A percentile compares a stretch with the other conserved stretches of the same genome.
These are phyloP conservation scores for Rubia peregrina DNA, from an alignment of 305 asterid genomes.

Conservation along the genomic window DNA sequence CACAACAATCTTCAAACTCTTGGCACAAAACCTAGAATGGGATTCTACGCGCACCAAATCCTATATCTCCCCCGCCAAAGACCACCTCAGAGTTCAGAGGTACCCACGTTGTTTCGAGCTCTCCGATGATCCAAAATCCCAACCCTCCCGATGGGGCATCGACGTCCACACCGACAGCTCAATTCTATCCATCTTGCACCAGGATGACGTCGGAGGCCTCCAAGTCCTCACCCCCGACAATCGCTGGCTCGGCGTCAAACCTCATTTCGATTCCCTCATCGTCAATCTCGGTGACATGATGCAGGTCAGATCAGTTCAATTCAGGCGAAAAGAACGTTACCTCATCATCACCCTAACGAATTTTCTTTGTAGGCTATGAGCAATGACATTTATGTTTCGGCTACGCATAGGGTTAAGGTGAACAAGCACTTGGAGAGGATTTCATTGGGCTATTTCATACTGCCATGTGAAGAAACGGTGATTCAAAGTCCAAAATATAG, in stretches of 20 bases:
- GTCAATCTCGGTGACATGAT: conserved; percentile 81
- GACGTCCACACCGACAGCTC: conserved; percentile 81
- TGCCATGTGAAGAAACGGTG: conserved; percentile 53
- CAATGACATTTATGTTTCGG: conserved; percentile 48
- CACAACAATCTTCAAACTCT: conserved; percentile 33
- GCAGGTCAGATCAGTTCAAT: conserved; percentile 37
- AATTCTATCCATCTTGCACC: conserved; percentile 56
- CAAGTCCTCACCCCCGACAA: conserved; percentile 39
- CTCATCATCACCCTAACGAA: too few species aligned
- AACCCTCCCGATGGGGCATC: conserved; percentile 43
- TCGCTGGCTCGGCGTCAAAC: conserved; percentile 57
- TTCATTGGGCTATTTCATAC: conserved; percentile 70
- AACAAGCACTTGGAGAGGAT: conserved; percentile 48
- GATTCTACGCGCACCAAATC: conserved; percentile 28
- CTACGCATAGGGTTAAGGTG: conserved; percentile 65
- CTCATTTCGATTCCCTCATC: conserved; percentile 45
- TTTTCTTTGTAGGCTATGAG: conserved; percentile 52
- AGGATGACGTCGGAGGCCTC: conserved; percentile 80
- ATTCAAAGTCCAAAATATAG: conserved; percentile 59
- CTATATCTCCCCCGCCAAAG: conserved; percentile 47
- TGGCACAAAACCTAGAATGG: conserved; percentile 41
- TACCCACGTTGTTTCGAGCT: conserved; percentile 53
- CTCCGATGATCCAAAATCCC: conserved; percentile 14
- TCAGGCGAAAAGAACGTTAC: too few species aligned
- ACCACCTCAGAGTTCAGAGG: conserved; percentile 65